phyloP scores from a whole-genome alignment of 352 stramenopile species.

The Phytophthora litchii region DNA sequence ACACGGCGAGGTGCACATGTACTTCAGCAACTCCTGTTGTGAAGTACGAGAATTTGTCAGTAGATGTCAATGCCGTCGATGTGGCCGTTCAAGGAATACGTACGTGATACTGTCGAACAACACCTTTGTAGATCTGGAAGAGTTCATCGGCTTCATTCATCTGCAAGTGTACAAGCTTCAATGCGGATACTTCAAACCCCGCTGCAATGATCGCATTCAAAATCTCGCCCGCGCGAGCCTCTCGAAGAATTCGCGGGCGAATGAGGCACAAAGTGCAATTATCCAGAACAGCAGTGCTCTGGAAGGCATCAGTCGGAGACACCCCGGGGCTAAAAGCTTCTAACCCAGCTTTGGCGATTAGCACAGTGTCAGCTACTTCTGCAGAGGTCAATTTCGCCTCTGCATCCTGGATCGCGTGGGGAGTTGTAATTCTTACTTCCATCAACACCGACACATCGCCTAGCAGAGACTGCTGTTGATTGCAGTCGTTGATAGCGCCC shows the following conservation, averaged over 20 bases:
- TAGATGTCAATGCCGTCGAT: not conserved
- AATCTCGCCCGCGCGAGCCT: constrained; percentile 73
- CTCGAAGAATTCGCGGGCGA: constrained; percentile 61
- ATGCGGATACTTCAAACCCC: constrained; percentile 90
- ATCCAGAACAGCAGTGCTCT: constrained; percentile 62
- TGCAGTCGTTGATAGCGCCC: constrained; percentile 15
- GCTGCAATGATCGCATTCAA: constrained; percentile 77
- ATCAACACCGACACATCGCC: constrained; percentile 59
- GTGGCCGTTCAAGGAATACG: not conserved
- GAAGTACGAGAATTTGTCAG: constrained; percentile 2
- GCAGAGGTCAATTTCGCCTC: constrained; percentile 8
- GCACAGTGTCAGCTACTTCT: constrained; percentile 20
- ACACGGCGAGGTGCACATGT: constrained; percentile 88
- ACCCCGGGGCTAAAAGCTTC: constrained; percentile 14
- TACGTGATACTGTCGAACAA: constrained; percentile 77
- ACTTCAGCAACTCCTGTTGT: constrained; percentile 83
- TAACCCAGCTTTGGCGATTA: constrained; percentile 36
- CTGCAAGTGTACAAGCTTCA: constrained; percentile 86
- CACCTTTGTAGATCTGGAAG: constrained; percentile 87
- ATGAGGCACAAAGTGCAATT: constrained; percentile 73
- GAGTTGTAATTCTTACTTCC: constrained; percentile 43
- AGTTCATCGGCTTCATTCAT: constrained; percentile 89
- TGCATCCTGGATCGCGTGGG: constrained; percentile 15
- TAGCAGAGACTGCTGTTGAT: constrained; percentile 31
- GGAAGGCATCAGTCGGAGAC: constrained; percentile 19